Evolutionary conservation across 2,329 filamentous ascomycete genomes (phyloP).

Genomic region (Zymoseptoria crescenta): DNA sequence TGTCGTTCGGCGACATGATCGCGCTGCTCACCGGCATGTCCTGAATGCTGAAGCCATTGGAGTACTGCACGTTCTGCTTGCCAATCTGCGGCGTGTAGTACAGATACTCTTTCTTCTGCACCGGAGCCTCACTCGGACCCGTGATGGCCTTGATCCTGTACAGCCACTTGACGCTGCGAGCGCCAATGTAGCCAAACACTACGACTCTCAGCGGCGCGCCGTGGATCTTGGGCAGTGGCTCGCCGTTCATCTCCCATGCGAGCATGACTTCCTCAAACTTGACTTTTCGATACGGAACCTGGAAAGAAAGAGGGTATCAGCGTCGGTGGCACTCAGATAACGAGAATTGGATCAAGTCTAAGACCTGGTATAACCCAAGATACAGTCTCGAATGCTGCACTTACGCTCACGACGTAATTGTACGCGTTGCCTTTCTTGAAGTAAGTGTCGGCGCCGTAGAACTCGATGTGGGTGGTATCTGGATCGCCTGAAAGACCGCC

Average conservation of each 20-base stretch:
- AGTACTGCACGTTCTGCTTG: constrained; percentile 54
- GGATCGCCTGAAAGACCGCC: constrained; percentile 53
- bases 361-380: too few relatives aligned
- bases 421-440: constrained; percentile 58
- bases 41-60: constrained; percentile 55
- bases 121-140: constrained; percentile 49
- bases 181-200: constrained; percentile 55
- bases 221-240: constrained; percentile 55
- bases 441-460: constrained; percentile 65
- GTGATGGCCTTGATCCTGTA: constrained; percentile 54
- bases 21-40: constrained; percentile 63
- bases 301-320: too few relatives aligned
- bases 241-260: constrained; percentile 53
- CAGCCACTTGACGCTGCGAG: constrained; percentile 63
- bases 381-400: constrained; percentile 17
- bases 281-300: constrained; percentile 58
- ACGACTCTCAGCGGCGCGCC: constrained; percentile 46
- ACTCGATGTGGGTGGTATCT: constrained; percentile 51
- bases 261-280: constrained; percentile 60
- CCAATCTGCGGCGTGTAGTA: constrained; percentile 63
- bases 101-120: constrained; percentile 58
- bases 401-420: constrained; percentile 55
- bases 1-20: constrained; percentile 56
- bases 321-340: too few relatives aligned
- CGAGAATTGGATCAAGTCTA: too few relatives aligned